Evolutionary conservation across 495 filamentous ascomycete genomes (phyloP).

Genomic region (Aspergillus saccharolyticus): DNA sequence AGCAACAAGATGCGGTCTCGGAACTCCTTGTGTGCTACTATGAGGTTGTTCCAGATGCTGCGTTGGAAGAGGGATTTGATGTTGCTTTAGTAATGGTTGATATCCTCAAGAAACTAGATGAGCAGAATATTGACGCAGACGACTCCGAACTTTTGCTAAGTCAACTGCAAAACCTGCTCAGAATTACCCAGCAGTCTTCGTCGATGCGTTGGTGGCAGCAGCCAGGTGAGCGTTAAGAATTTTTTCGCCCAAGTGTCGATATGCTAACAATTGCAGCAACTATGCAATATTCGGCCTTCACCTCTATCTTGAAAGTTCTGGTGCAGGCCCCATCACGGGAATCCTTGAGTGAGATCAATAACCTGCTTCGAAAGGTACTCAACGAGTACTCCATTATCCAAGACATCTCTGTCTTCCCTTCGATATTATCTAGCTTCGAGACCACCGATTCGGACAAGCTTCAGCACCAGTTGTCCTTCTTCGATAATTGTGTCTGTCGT

Average conservation of each 20-base stretch:
- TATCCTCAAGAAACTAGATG: conserved; percentile 51
- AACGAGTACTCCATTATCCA: conserved; percentile 34
- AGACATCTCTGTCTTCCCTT: conserved; percentile 30
- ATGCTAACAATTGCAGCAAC: conserved; percentile 24
- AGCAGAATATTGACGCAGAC: conserved; percentile 27
- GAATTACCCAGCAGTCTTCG: conserved; percentile 70
- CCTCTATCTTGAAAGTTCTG: conserved; percentile 42
- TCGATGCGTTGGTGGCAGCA: conserved; percentile 80
- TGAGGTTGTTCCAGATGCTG: conserved; percentile 71
- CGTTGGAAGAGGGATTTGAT: conserved; percentile 79
- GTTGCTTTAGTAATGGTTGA: conserved; percentile 69
- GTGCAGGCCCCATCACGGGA: conserved; percentile 30
- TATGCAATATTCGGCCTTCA: conserved; percentile 44
- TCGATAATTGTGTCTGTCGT: conserved; percentile 75
- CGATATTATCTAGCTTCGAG: conserved; percentile 41
- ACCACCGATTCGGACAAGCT: conserved; percentile 31
- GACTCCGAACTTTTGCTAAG: conserved; percentile 53
- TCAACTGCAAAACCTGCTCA: conserved; percentile 69
- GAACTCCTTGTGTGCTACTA: conserved; percentile 75
- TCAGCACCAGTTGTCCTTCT: conserved; percentile 47
- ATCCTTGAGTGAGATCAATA: conserved; percentile 31
- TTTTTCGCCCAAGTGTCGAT: not conserved
- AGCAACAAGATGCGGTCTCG: conserved; percentile 73
- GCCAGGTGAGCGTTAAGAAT: conserved; percentile 44
- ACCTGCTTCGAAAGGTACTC: conserved; percentile 31